Conservation (phyloP, 768 basidiomycete species). For the Naganishia friedmannii region DNA sequence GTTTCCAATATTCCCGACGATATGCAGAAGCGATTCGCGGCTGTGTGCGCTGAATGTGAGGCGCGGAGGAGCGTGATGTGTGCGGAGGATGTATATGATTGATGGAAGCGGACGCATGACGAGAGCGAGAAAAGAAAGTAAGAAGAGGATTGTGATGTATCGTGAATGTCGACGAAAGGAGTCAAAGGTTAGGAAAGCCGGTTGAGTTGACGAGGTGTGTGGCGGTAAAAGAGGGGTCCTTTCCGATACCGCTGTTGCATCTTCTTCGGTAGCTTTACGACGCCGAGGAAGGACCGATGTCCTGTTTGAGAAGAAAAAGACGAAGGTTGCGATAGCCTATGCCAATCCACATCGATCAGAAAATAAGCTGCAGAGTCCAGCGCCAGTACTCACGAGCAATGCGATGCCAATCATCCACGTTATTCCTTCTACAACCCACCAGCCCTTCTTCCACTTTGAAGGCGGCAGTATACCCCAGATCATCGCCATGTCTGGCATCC, state of each 20-base stretch:
- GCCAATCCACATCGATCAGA: not conserved
- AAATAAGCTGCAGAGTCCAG: not conserved
- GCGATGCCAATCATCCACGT: not conserved
- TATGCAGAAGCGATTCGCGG: not conserved
- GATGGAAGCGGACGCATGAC: constrained; percentile 33
- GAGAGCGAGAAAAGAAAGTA: constrained; percentile 6
- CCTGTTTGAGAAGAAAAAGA: constrained; percentile 3
- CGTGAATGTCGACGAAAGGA: constrained; percentile 5
- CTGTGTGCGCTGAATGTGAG: constrained; percentile 10
- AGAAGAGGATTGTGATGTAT: constrained; percentile 2
- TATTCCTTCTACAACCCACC: not conserved
- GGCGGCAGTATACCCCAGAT: too few relatives aligned
- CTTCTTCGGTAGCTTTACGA: too few relatives aligned
- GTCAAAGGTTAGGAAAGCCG: not conserved
- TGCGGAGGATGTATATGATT: constrained; percentile 33
- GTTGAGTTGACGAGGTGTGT: not conserved
- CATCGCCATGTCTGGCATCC: not conserved
- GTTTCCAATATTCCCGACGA: constrained; percentile 20
- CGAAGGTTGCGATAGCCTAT: not conserved
- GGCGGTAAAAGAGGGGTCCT: constrained; percentile 7
- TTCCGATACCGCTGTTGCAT: not conserved
- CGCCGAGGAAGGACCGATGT: not conserved
- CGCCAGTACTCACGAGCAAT: not conserved
- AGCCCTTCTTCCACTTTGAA: not conserved
- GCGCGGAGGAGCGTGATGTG: constrained; percentile 29